phyloP scores from a whole-genome alignment of 116 monocot genomes.

The Zostera marina region DNA sequence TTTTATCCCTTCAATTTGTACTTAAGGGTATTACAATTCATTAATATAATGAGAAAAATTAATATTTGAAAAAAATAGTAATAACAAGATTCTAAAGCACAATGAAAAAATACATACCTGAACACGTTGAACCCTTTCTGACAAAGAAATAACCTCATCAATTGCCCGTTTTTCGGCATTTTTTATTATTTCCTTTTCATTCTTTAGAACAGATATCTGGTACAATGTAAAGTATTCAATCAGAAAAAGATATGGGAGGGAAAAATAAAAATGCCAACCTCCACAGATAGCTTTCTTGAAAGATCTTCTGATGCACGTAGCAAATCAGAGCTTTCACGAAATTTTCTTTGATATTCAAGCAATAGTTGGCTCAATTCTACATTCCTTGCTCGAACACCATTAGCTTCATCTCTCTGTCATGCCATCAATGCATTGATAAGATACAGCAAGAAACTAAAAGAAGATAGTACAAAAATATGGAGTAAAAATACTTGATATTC shows the following conservation, averaged over 20 bases:
- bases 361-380: conserved; percentile 58
- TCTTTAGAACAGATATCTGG: conserved; percentile 75
- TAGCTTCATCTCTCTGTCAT: conserved; percentile 66
- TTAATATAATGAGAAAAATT: too few relatives aligned
- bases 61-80: too few relatives aligned
- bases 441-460: background rate
- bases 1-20: too few relatives aligned
- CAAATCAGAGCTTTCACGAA: conserved; percentile 56
- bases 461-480: background rate
- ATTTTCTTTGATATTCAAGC: conserved; percentile 65
- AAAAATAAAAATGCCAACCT: conserved; percentile 26
- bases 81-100: background rate
- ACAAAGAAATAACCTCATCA: conserved; percentile 58
- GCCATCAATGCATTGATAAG: background rate
- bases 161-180: conserved; percentile 66
- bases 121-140: conserved; percentile 63
- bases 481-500: conserved; percentile 46
- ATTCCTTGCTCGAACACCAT: conserved; percentile 64
- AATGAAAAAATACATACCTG: conserved; percentile 28
- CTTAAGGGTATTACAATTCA: too few relatives aligned
- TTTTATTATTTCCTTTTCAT: conserved; percentile 59
- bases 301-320: conserved; percentile 52
- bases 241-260: background rate
- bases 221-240: background rate
- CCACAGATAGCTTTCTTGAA: conserved; percentile 54